Base-by-base conservation (phyloP, 2,329 filamentous ascomycete genomes). In the Emergomyces orientalis region DNA sequence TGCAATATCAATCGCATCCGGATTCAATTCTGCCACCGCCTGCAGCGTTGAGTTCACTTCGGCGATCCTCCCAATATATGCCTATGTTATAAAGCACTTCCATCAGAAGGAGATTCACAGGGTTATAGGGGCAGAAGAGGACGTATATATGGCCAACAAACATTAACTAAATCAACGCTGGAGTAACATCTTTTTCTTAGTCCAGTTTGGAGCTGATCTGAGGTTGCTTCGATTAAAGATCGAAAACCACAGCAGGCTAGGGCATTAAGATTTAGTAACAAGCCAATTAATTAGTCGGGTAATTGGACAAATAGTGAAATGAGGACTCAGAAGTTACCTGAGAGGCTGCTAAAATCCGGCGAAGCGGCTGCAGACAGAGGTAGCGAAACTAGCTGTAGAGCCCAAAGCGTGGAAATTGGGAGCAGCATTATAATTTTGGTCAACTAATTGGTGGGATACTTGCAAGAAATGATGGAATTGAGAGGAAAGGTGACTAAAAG, bases 1-100 rank as follows among this genome's bases (percentile, higher is more conserved):
- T 2, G 82, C 82, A 52, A 84, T 83, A 0, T 70, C 65, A 61
- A 78, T 67, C 4, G 82, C 81, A 72, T 85, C 82, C 3, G 81
- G 82, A 62, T 85, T 84, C 64, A 84, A 68, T 67, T 85, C 81
- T 0, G 80, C 78, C 13, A 85, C 81, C 64, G 77, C 76, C 64
- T 81, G 79, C 19, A 84, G 69, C 0, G 78, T 81, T n/a, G 70
- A 69, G 68, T 85, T 84, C 68, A 84, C 79, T 67, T 84, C 77
- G 9, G 74, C 64, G 57, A 83, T 84, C 11, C 82, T 77, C 37
- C 72, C 74, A 17, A 77, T 74, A 67, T 85, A 85, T 4, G 81
- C 79, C 75, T 81, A 43, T 7, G 56, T 66, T 60, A 41, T 17
- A 39, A 2, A 51, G 22, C 8, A 25, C 47, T 2, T 19, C 22